These are phyloP conservation scores for Fusarium anguioides DNA, from an alignment of 2,329 filamentous ascomycete genomes.

Conservation along the genomic window DNA sequence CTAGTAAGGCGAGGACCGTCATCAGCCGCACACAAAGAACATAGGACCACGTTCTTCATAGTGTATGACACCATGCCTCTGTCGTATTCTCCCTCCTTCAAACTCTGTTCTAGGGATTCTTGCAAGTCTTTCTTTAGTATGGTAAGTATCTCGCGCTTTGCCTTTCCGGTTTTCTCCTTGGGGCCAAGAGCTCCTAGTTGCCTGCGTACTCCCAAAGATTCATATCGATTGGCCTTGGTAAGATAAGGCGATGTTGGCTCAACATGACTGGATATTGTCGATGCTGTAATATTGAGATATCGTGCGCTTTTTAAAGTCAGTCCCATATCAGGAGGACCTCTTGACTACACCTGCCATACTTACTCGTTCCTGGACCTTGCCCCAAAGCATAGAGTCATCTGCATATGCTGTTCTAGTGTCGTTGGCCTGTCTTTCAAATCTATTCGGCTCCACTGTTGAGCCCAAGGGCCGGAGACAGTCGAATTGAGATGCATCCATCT, in stretches of 20 bases:
- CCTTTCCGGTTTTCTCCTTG: neutral
- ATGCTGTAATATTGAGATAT: neutral
- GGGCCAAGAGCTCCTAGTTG: neutral
- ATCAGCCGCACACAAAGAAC: neutral
- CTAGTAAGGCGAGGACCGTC: too few relatives aligned
- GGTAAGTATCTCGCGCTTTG: neutral
- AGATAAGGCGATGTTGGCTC: neutral
- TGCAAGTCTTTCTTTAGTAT: neutral
- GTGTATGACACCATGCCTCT: neutral
- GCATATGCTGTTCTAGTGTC: neutral
- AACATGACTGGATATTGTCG: neutral
- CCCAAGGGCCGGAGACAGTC: neutral
- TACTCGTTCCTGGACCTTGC: neutral
- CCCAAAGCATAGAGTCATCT: neutral
- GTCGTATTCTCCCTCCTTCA: too few relatives aligned
- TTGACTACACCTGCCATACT: neutral
- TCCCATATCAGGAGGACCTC: fast-evolving
- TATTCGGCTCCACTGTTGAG: neutral
- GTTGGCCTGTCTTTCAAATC: neutral
- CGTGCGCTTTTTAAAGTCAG: neutral
- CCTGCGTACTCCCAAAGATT: neutral
- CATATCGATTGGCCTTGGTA: neutral
- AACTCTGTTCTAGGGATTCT: neutral
- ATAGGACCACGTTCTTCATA: neutral
- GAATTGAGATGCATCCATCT: neutral